Evolutionary conservation across 2,329 filamentous ascomycete genomes (phyloP).

Genomic region (Exophiala xenobiotica): DNA sequence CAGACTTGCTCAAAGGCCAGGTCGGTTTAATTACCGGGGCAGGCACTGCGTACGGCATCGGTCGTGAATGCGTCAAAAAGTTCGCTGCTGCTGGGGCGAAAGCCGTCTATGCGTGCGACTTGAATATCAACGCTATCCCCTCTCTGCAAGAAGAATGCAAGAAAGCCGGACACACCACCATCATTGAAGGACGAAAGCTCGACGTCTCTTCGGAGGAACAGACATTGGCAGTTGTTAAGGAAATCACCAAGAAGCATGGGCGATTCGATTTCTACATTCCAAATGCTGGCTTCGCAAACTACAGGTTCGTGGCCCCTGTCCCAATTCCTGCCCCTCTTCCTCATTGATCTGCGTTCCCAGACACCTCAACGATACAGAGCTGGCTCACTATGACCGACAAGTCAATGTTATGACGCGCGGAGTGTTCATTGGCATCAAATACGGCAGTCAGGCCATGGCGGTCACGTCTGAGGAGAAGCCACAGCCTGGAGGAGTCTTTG

Average conservation of each 20-base stretch:
- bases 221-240: constrained; percentile 12
- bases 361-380: constrained; percentile 10
- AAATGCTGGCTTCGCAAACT: constrained; percentile 19
- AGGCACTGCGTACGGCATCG: constrained; percentile 33
- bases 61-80: constrained; percentile 28
- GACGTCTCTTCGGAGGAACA: constrained; percentile 13
- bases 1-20: constrained; percentile 8
- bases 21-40: constrained; percentile 34
- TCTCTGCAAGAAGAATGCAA: constrained; percentile 13
- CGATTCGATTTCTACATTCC: constrained; percentile 19
- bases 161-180: constrained; percentile 5
- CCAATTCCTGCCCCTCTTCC: neutral
- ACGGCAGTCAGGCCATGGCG: constrained; percentile 18
- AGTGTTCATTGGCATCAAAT: constrained; percentile 14
- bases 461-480: constrained; percentile 17
- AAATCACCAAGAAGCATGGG: constrained; percentile 10
- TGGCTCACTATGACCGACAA: constrained; percentile 12
- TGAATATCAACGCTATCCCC: constrained; percentile 5
- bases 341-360: constrained; percentile 3
- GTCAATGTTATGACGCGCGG: constrained; percentile 18
- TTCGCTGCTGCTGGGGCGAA: constrained; percentile 21
- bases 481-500: constrained; percentile 8
- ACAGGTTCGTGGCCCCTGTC: constrained; percentile 4
- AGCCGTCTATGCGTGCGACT: constrained; percentile 17
- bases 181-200: constrained; percentile 6